phyloP scores from a whole-genome alignment of 306 rosid genomes.

The Spatholobus suberectus region DNA sequence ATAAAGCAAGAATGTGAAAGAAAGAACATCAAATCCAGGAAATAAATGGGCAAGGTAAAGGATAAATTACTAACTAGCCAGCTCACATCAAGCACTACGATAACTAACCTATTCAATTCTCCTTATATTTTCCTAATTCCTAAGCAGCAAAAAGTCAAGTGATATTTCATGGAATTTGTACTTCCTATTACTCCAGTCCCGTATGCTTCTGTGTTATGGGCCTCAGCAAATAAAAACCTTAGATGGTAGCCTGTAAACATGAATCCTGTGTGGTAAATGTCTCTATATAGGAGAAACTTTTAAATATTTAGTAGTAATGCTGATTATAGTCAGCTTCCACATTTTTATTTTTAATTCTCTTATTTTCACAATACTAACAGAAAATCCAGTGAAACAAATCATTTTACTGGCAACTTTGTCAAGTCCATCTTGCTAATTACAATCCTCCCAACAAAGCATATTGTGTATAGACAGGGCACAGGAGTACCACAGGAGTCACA shows the following conservation, averaged over 20 bases:
- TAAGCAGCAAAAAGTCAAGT: not conserved
- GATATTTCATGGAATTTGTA: slow-evolving; percentile 5
- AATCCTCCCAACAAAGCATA: slow-evolving; percentile 30
- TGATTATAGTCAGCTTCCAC: slow-evolving; percentile 22
- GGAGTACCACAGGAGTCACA: slow-evolving; percentile 14
- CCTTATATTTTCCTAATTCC: slow-evolving; percentile 24
- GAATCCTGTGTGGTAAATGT: slow-evolving; percentile 6
- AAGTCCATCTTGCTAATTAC: slow-evolving; percentile 35
- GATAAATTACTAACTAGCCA: slow-evolving; percentile 27
- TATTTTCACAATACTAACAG: slow-evolving; percentile 16
- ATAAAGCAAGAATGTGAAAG: slow-evolving; percentile 25
- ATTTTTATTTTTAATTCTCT: slow-evolving; percentile 16
- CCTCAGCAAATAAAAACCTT: slow-evolving; percentile 15
- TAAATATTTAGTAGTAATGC: slow-evolving; percentile 1
- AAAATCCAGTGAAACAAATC: slow-evolving; percentile 32
- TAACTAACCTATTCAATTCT: slow-evolving; percentile 21
- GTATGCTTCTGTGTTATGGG: slow-evolving; percentile 22
- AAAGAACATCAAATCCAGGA: slow-evolving; percentile 40
- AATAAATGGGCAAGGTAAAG: slow-evolving; percentile 37
- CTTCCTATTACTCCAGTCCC: slow-evolving; percentile 29
- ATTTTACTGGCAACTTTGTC: slow-evolving; percentile 41
- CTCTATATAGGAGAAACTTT: slow-evolving; percentile 4
- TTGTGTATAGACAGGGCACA: slow-evolving; percentile 13
- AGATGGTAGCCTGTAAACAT: slow-evolving; percentile 17
- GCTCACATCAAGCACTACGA: slow-evolving; percentile 27